phyloP scores from a whole-genome alignment of 2,329 filamentous ascomycete genomes.

The Verticillium tricorpus region DNA sequence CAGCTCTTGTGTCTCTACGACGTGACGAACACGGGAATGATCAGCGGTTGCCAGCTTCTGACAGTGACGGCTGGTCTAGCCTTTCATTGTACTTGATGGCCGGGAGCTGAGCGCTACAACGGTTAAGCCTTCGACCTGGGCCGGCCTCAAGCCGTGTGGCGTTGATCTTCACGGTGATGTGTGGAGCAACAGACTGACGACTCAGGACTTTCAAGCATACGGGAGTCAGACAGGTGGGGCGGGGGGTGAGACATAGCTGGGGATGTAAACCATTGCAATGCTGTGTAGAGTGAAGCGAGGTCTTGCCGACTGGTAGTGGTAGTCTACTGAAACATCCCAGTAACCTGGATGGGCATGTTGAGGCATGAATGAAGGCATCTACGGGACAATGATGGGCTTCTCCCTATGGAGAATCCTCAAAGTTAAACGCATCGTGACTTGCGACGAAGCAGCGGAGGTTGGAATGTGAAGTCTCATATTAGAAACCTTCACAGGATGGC shows the following conservation, averaged over 20 bases:
- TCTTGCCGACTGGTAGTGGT: background rate
- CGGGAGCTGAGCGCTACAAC: background rate
- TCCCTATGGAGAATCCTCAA: too few relatives aligned
- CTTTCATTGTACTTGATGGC: background rate
- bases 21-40: too few relatives aligned
- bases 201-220: background rate
- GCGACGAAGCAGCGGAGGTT: background rate
- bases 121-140: background rate
- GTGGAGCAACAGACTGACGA: background rate
- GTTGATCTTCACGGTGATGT: background rate
- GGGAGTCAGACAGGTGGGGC: background rate
- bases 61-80: too few relatives aligned
- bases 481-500: background rate
- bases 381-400: too few relatives aligned
- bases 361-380: too few relatives aligned
- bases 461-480: background rate
- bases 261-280: background rate
- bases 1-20: too few relatives aligned
- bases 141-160: background rate
- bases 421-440: background rate
- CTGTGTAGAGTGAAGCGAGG: background rate
- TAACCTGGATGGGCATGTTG: background rate
- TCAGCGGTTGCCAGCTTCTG: too few relatives aligned
- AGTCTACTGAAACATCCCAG: background rate
- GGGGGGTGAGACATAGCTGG: background rate